Base-by-base conservation (phyloP, 805 yeast genomes). In the Tetrapisispora phaffii region DNA sequence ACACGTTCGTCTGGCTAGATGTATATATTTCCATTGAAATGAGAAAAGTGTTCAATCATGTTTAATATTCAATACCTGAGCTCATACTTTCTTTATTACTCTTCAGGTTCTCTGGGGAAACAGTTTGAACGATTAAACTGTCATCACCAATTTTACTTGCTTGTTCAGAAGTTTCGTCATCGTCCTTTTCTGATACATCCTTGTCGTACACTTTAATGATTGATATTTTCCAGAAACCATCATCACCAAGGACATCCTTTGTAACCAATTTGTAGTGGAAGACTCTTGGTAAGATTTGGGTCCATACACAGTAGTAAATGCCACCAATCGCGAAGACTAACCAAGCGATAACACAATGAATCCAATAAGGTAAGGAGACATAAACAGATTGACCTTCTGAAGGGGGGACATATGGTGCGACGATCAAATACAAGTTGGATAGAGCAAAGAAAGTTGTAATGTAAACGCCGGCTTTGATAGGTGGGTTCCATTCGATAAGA, bases 341-440 rank as follows among this genome's bases (percentile, higher is more conserved):
- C 79, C 87, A 75, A 12, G 88, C 80, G n/a, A 82, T 85, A 41
- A 84, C 93, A 59, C 87, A 80, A 61, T 83, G 89, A 46, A 80
- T 71, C 72, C 78, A 85, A 67, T 85, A 85, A 24, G 94, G 94
- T 55, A 85, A 67, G 41, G 61, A 52, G n/a, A 76, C 63, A 70
- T 85, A 85, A 44, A 85, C 88, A 32, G 73, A 70, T 65, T 82
- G 81, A 31, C 81, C 84, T 17, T 57, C 69, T 19, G 70, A 58
- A 40, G 94, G 94, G 38, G 93, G 87, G 49, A 85, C 72, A 59
- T 82, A 85, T 41, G 94, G 94, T 28, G 90, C 89, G 46, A 77
- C 75, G 44, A 83, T 72, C 56, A 85, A 69, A 59, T 83, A 85
- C 26, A 81, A 54, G 12, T 85, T 80, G 9, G 85, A 71, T 43